These are phyloP conservation scores for Vitellaria paradoxa DNA, from an alignment of 179 eudicot genomes.

Conservation along the genomic window DNA sequence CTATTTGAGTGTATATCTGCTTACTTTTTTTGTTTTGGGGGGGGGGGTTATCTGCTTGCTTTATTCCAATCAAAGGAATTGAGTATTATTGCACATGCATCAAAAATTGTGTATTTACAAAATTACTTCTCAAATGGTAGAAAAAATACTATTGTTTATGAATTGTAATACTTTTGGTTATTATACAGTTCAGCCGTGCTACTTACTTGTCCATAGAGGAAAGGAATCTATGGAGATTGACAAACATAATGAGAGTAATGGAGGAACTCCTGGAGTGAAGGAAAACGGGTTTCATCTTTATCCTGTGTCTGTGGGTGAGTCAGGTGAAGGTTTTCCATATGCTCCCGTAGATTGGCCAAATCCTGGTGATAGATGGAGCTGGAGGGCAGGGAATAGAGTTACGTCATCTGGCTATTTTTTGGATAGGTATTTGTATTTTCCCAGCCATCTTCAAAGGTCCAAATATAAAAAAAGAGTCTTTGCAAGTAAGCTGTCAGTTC, in stretches of 20 bases:
- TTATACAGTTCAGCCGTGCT: conserved; percentile 10
- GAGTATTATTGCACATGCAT: not conserved
- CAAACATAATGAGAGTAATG: conserved; percentile 42
- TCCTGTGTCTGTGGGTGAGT: conserved; percentile 53
- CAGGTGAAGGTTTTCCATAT: conserved; percentile 87
- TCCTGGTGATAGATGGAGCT: conserved; percentile 89
- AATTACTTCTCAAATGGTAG: not conserved
- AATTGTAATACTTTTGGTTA: not conserved
- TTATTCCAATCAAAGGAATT: not conserved
- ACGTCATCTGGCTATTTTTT: conserved; percentile 42
- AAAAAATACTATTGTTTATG: not conserved
- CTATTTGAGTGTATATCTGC: not conserved
- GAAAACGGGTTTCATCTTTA: conserved; percentile 60
- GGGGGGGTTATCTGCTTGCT: not conserved
- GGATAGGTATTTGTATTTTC: conserved; percentile 69
- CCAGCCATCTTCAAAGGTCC: conserved; percentile 37
- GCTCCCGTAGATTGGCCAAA: conserved; percentile 84
- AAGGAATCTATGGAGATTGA: conserved; percentile 68
- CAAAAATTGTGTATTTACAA: not conserved
- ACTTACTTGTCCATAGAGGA: conserved; percentile 24
- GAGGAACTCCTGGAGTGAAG: conserved; percentile 27
- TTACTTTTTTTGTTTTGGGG: not conserved
- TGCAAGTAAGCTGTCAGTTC: conserved; percentile 56
- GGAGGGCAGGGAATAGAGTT: conserved; percentile 63
- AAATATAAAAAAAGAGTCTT: conserved; percentile 35